phyloP scores from a whole-genome alignment of 179 eudicot genomes.

The Silene vulgaris region DNA sequence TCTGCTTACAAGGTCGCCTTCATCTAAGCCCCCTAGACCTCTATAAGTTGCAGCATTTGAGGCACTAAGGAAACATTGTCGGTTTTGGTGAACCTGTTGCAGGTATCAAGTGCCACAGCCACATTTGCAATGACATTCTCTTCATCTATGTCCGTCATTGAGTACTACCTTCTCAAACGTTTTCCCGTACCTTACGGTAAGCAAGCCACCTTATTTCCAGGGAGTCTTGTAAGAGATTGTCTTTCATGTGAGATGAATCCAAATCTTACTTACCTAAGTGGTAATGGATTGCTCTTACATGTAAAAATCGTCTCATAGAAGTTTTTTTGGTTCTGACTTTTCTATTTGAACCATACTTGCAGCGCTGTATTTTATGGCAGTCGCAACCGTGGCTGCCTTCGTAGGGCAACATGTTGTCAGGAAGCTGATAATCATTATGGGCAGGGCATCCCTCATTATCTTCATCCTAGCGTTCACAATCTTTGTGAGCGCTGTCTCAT shows the following conservation, averaged over 20 bases:
- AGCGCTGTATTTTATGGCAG: conserved; percentile 49
- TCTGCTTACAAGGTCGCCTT: too few species aligned
- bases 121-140: conserved; percentile 79
- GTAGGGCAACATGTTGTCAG: neutral
- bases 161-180: conserved; percentile 74
- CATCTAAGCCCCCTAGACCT: too few species aligned
- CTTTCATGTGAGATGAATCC: too few species aligned
- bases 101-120: conserved; percentile 45
- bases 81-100: too few species aligned
- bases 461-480: neutral
- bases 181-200: conserved; percentile 75
- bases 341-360: conserved; percentile 10
- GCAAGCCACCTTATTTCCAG: conserved; percentile 6
- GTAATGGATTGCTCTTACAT: too few species aligned
- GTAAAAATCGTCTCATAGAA: too few species aligned
- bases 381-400: neutral
- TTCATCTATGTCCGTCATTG: conserved; percentile 73
- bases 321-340: too few species aligned
- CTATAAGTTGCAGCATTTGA: too few species aligned
- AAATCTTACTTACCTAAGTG: too few species aligned
- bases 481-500: neutral
- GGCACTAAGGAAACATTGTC: too few species aligned
- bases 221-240: too few species aligned
- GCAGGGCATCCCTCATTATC: neutral
- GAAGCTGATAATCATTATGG: neutral